phyloP scores from a whole-genome alignment of 2,329 filamentous ascomycete genomes.

The Geosmithia morbida region DNA sequence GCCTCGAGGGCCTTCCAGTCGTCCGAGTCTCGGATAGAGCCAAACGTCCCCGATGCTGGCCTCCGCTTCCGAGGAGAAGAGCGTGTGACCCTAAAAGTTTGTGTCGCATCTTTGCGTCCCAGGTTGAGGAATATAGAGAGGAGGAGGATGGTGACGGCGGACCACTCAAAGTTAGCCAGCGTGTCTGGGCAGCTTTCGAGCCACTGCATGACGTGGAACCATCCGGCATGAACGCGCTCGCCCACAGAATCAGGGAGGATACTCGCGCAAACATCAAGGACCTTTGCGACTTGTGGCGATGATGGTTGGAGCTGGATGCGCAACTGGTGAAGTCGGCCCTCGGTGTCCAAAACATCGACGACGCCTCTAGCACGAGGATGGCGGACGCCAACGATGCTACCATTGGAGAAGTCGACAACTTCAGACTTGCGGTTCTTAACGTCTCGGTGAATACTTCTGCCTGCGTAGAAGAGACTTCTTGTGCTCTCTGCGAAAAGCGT shows the following conservation, averaged over 20 bases:
- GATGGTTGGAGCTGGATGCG: constrained; percentile 52
- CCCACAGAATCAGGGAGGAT: constrained; percentile 43
- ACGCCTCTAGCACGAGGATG: constrained; percentile 44
- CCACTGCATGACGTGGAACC: constrained; percentile 66
- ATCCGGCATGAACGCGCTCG: constrained; percentile 50
- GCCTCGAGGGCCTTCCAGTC: constrained; percentile 34
- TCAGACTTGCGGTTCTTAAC: constrained; percentile 27
- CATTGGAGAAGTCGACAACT: constrained; percentile 29
- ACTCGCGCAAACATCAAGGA: constrained; percentile 48
- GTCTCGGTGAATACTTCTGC: constrained; percentile 38
- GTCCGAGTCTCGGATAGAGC: constrained; percentile 18
- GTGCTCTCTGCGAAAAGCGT: constrained; percentile 43
- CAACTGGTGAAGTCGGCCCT: constrained; percentile 49
- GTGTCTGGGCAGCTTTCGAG: constrained; percentile 32
- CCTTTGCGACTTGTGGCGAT: constrained; percentile 44
- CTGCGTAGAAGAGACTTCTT: constrained; percentile 41
- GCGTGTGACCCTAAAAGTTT: constrained; percentile 9
- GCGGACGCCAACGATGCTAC: constrained; percentile 37
- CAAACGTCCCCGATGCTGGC: constrained; percentile 19
- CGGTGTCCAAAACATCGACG: constrained; percentile 52
- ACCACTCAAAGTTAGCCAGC: constrained; percentile 50
- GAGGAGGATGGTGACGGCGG: constrained; percentile 47
- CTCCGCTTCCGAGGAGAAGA: constrained; percentile 13
- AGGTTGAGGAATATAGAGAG: constrained; percentile 50
- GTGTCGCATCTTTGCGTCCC: constrained; percentile 19